Evolutionary conservation across 2,329 filamentous ascomycete genomes (phyloP).

Genomic region (Aspergillus pseudoglaucus): DNA sequence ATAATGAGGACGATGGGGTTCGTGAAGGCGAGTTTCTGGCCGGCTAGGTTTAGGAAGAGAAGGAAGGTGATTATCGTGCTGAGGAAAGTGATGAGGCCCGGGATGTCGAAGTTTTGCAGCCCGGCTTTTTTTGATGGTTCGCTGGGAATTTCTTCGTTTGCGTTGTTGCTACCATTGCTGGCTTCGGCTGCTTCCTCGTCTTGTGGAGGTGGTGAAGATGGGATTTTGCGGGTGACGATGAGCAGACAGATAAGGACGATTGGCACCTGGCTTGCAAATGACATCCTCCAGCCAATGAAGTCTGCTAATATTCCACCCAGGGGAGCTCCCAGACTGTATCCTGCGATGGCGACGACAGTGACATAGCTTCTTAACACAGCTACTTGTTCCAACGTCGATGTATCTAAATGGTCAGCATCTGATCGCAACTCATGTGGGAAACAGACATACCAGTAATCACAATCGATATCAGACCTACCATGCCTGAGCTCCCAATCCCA

Average conservation of each 20-base stretch:
- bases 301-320: not conserved
- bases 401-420: not conserved
- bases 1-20: not conserved
- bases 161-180: not conserved
- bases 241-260: not conserved
- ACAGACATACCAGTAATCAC: not conserved
- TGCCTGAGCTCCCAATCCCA: not conserved
- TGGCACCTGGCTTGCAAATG: not conserved
- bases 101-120: not conserved
- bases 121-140: not conserved
- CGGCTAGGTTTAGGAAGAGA: not conserved
- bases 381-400: not conserved
- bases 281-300: not conserved
- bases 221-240: not conserved
- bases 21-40: not conserved
- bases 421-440: not conserved
- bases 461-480: not conserved
- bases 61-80: not conserved
- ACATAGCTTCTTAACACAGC: not conserved
- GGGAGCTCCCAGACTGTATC: not conserved
- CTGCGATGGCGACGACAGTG: not conserved
- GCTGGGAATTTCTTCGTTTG: not conserved
- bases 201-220: not conserved
- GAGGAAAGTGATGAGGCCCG: not conserved
- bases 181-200: not conserved